Conservation (phyloP, 2,329 filamentous ascomycete genomes). For the Polytolypa hystricis region DNA sequence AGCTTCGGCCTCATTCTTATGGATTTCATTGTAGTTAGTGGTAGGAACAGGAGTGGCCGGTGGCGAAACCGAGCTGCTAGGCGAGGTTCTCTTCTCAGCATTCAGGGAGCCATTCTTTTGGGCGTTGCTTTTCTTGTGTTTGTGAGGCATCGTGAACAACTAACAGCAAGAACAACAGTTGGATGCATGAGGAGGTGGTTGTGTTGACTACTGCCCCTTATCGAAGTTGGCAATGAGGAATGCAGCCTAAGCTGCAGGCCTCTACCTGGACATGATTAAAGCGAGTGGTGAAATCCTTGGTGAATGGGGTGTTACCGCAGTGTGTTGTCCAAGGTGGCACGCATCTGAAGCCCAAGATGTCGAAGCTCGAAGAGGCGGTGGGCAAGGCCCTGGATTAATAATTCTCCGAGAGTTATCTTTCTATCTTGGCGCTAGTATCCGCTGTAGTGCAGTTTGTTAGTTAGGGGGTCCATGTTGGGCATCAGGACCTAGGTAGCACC, state of each 20-base stretch:
- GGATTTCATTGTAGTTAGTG: constrained; percentile 67
- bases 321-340: no score
- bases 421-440: no score
- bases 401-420: no score
- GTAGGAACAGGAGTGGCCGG: constrained; percentile 25
- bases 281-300: constrained; percentile 5
- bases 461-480: no score
- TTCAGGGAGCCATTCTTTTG: constrained; percentile 22
- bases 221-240: constrained; percentile 23
- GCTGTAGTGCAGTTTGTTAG: no score
- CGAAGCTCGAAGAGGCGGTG: no score
- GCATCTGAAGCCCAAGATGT: no score
- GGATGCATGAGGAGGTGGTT: constrained; percentile 15
- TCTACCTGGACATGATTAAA: constrained; percentile 25
- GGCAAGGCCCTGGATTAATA: no score
- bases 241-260: constrained; percentile 35
- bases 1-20: constrained; percentile 77
- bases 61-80: constrained; percentile 19
- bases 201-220: constrained; percentile 20
- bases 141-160: constrained; percentile 34
- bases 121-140: constrained; percentile 31
- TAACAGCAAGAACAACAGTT: constrained; percentile 19
- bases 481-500: no score
- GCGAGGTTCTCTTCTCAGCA: constrained; percentile 26
- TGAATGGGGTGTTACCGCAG: constrained; percentile 1